Evolutionary conservation across 306 rosid species (phyloP).

Genomic region (Benincasa hispida): DNA sequence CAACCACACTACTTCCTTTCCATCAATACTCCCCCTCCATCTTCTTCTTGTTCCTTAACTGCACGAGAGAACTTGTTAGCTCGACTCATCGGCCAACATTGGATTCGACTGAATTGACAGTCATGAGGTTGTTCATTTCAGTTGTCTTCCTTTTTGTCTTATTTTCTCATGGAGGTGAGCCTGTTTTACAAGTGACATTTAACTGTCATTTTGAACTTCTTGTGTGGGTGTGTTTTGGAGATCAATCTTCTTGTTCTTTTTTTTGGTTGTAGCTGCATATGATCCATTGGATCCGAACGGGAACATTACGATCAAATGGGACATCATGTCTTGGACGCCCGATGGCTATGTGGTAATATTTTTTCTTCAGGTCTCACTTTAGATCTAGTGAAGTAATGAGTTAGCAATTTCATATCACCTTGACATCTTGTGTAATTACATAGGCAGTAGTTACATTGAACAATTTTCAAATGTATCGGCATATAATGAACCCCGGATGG

Average conservation of each 20-base stretch:
- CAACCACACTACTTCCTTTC: background rate
- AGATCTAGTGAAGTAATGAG: background rate
- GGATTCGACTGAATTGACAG: background rate
- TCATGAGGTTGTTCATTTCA: conserved; percentile 40
- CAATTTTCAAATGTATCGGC: conserved; percentile 88
- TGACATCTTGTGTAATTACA: background rate
- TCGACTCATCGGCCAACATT: background rate
- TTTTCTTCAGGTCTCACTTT: background rate
- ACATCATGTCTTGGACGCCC: conserved; percentile 82
- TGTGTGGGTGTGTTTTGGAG: background rate
- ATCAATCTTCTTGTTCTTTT: background rate
- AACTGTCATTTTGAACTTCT: background rate
- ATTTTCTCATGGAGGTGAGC: conserved; percentile 44
- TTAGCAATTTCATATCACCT: background rate
- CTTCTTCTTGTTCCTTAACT: background rate
- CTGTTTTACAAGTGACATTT: background rate
- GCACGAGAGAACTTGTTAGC: background rate
- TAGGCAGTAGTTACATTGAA: conserved; percentile 63
- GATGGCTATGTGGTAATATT: conserved; percentile 82
- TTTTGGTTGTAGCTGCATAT: conserved; percentile 41
- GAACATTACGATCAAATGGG: conserved; percentile 84
- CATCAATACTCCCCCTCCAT: conserved; percentile 10
- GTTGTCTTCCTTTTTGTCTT: conserved; percentile 32
- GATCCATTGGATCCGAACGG: conserved; percentile 97
- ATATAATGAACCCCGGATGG: conserved; percentile 89